phyloP scores from a whole-genome alignment of 345 rosid species.

The Brassica cretica region DNA sequence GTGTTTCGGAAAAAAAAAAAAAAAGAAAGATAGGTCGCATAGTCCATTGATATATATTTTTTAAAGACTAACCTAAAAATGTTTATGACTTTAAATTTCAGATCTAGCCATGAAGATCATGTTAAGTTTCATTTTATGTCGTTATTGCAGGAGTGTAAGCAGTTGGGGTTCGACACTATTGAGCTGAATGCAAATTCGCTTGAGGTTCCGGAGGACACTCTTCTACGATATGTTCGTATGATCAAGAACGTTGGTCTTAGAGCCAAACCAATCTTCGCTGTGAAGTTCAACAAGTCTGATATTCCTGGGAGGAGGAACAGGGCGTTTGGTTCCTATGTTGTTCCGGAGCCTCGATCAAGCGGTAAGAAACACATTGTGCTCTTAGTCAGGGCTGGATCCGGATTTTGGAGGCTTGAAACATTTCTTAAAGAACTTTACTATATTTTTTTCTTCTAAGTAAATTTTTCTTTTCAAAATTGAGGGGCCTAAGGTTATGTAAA shows the following conservation, averaged over 20 bases:
- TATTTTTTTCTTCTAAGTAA: too few species aligned
- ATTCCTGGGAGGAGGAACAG: constrained; percentile 56
- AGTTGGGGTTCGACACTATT: constrained; percentile 79
- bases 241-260: constrained; percentile 78
- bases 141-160: constrained; percentile 68
- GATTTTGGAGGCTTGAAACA: too few species aligned
- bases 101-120: too few species aligned
- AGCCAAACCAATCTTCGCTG: constrained; percentile 81
- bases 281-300: constrained; percentile 74
- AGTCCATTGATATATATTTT: too few species aligned
- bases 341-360: constrained; percentile 63
- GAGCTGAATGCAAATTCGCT: constrained; percentile 82
- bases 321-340: constrained; percentile 80
- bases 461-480: too few species aligned
- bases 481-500: too few species aligned
- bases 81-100: too few species aligned
- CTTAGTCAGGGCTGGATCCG: too few species aligned
- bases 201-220: constrained; percentile 79
- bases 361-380: constrained; percentile 44
- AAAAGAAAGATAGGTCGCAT: too few species aligned
- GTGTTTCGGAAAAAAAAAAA: too few species aligned
- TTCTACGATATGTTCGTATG: constrained; percentile 78
- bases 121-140: background rate
- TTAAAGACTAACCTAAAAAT: too few species aligned
- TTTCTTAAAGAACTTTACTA: too few species aligned